Percentiles rank a stretch among this genome's conserved stretches.
phyloP scores from a whole-genome alignment of 2,329 filamentous ascomycete species.

The Pseudogymnoascus sp. region DNA sequence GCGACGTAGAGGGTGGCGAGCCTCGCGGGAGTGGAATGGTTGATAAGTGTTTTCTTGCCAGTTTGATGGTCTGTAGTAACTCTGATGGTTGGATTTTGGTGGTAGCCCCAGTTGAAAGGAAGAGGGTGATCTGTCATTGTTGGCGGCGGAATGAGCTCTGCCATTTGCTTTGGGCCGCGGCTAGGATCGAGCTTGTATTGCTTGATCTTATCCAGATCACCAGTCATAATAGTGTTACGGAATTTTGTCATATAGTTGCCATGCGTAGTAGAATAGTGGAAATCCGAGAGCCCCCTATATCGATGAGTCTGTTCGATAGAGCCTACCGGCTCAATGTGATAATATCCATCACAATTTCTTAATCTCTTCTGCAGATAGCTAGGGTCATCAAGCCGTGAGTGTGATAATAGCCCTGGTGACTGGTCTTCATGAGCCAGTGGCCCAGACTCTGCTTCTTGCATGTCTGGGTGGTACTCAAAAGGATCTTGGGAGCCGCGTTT shows the following conservation, averaged over 20 bases:
- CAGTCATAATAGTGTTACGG: slow-evolving; percentile 60
- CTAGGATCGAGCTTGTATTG: slow-evolving; percentile 59
- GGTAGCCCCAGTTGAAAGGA: slow-evolving; percentile 73
- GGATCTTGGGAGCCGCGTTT: slow-evolving; percentile 68
- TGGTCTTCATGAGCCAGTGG: background rate
- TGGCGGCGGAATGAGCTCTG: slow-evolving; percentile 71
- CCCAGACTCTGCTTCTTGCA: background rate
- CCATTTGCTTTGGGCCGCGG: slow-evolving; percentile 48
- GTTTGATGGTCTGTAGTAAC: slow-evolving; percentile 30
- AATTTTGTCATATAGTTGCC: slow-evolving; percentile 65
- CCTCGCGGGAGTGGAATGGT: slow-evolving; percentile 17
- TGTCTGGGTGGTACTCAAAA: slow-evolving; percentile 33
- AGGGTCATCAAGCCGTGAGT: slow-evolving; percentile 44
- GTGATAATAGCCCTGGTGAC: slow-evolving; percentile 31
- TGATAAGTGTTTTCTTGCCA: slow-evolving; percentile 25
- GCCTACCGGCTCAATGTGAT: slow-evolving; percentile 62
- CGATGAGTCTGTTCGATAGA: slow-evolving; percentile 73
- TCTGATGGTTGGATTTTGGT: slow-evolving; percentile 66
- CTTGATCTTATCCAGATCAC: slow-evolving; percentile 53
- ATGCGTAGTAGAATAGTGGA: slow-evolving; percentile 65
- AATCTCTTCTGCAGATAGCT: slow-evolving; percentile 52
- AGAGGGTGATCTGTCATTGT: slow-evolving; percentile 66
- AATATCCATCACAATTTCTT: slow-evolving; percentile 59
- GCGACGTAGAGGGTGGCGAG: slow-evolving; percentile 19
- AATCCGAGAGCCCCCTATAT: slow-evolving; percentile 78